phyloP scores from a whole-genome alignment of 805 yeast species.

The Pichia thaimueangensis region DNA sequence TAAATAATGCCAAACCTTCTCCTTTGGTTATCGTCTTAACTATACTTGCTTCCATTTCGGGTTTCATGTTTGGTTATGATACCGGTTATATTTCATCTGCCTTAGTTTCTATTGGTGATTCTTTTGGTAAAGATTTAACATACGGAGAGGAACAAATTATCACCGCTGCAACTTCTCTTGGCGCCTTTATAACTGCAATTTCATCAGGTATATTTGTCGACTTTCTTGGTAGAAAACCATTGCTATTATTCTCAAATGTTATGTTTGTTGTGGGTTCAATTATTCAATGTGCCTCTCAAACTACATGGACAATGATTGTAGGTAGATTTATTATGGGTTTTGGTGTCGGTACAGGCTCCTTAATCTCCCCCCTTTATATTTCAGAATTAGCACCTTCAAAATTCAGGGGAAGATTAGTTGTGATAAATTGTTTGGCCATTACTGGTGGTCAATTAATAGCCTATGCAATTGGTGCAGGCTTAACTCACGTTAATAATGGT shows the following conservation, averaged over 20 bases:
- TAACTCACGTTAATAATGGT: conserved; percentile 66
- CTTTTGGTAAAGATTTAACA: conserved; percentile 55
- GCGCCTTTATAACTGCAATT: conserved; percentile 77
- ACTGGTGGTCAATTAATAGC: conserved; percentile 96
- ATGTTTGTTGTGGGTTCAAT: conserved; percentile 80
- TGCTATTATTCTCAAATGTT: conserved; percentile 74
- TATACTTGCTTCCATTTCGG: conserved; percentile 79
- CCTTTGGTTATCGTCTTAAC: conserved; percentile 62
- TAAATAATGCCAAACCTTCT: conserved; percentile 50
- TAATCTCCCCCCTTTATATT: conserved; percentile 90
- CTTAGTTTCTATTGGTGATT: conserved; percentile 75
- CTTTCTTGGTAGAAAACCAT: conserved; percentile 75
- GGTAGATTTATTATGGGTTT: conserved; percentile 94
- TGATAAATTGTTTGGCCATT: conserved; percentile 79
- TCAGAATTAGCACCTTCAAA: conserved; percentile 88
- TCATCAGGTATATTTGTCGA: conserved; percentile 82
- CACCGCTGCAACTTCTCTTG: conserved; percentile 91
- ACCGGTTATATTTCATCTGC: conserved; percentile 97
- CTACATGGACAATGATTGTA: conserved; percentile 84
- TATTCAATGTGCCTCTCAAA: conserved; percentile 73
- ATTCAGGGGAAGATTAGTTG: conserved; percentile 87
- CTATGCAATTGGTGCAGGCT: conserved; percentile 88
- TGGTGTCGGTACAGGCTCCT: conserved; percentile 93
- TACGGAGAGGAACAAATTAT: conserved; percentile 83
- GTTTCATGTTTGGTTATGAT: conserved; percentile 96